A percentile compares a stretch with the other conserved stretches of the same genome.
phyloP scores from a whole-genome alignment of 2,329 filamentous ascomycete species.

The Hypoxylon sp. region DNA sequence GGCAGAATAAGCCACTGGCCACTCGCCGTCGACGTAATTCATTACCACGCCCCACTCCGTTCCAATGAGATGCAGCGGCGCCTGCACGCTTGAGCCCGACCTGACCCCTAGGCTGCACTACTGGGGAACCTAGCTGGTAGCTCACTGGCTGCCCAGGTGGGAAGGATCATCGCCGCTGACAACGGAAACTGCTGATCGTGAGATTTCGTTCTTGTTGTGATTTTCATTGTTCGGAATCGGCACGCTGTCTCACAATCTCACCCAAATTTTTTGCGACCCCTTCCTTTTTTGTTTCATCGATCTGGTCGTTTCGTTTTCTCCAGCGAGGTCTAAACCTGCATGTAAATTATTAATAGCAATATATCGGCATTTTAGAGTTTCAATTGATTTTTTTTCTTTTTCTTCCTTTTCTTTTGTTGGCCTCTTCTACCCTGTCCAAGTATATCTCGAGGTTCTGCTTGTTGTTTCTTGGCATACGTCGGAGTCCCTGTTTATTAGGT shows the following conservation, averaged over 20 bases:
- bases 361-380: constrained; percentile 19
- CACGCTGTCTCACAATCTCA: constrained; percentile 43
- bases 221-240: constrained; percentile 45
- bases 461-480: constrained; percentile 50
- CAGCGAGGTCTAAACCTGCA: constrained; percentile 1
- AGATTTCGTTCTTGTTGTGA: constrained; percentile 32
- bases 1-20: constrained; percentile 12
- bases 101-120: constrained; percentile 19
- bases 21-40: constrained; percentile 21
- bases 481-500: constrained; percentile 43
- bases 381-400: constrained; percentile 17
- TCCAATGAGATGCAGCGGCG: constrained; percentile 31
- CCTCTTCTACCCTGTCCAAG: neutral
- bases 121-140: constrained; percentile 16
- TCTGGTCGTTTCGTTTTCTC: neutral
- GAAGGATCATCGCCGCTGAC: constrained; percentile 38
- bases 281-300: neutral
- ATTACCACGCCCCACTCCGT: constrained; percentile 16
- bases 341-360: constrained; percentile 33
- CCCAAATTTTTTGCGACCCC: constrained; percentile 13
- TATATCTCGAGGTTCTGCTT: neutral
- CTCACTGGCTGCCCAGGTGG: constrained; percentile 17
- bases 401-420: constrained; percentile 2
- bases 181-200: constrained; percentile 44
- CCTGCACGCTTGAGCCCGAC: constrained; percentile 21